Conservation (phyloP, 768 basidiomycete genomes). For the Kwoniella sp. region DNA sequence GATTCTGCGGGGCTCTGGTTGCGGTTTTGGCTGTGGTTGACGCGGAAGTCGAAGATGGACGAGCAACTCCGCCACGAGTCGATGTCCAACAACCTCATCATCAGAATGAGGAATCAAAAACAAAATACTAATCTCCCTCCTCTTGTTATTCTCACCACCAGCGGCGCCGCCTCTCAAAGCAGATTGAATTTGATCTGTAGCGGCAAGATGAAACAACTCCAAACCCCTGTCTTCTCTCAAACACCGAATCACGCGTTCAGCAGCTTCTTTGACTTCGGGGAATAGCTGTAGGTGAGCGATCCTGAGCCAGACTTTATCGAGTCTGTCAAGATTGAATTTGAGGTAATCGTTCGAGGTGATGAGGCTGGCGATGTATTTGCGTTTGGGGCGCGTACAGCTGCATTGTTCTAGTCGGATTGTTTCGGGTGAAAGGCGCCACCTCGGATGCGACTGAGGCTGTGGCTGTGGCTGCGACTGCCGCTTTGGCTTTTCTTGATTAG, state of each 20-base stretch:
- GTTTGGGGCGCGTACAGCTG: not conserved
- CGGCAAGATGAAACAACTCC: constrained; percentile 30
- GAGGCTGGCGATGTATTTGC: not conserved
- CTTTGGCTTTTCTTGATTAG: not conserved
- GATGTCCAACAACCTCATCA: constrained; percentile 9
- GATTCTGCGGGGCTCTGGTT: no score
- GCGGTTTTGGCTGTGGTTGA: no score
- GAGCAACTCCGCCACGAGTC: constrained; percentile 26
- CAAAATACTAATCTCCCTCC: constrained; percentile 20
- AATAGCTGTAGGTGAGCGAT: not conserved
- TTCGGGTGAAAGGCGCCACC: constrained; percentile 9
- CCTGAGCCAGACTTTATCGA: constrained; percentile 9
- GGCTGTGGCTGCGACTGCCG: no score
- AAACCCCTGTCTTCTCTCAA: constrained; percentile 20
- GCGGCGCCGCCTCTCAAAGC: not conserved
- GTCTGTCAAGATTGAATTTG: constrained; percentile 4
- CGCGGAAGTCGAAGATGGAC: constrained; percentile 17
- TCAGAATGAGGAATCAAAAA: constrained; percentile 28
- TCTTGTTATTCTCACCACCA: not conserved
- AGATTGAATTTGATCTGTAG: not conserved
- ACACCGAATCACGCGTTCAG: constrained; percentile 8
- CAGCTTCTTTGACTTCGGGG: constrained; percentile 5
- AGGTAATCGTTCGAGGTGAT: constrained; percentile 5
- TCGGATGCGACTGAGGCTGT: not conserved
- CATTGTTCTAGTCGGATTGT: not conserved